phyloP scores from a whole-genome alignment of 2,329 filamentous ascomycete genomes.

The Neurospora sp. region DNA sequence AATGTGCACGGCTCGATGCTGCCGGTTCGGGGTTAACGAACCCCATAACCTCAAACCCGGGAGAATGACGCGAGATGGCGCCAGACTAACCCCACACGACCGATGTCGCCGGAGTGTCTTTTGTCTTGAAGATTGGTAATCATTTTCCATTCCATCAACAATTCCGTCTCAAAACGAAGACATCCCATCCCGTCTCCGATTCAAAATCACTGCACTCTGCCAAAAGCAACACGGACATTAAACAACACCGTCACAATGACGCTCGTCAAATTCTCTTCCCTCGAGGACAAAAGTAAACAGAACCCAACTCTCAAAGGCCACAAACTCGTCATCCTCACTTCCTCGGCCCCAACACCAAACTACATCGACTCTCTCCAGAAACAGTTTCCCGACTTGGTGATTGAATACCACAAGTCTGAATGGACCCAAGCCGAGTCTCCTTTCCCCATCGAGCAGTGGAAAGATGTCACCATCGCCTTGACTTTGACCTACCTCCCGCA shows the following conservation, averaged over 20 bases:
- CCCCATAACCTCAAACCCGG: not conserved
- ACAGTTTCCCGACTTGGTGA: constrained; percentile 34
- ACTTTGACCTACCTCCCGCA: constrained; percentile 34
- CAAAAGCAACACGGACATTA: not conserved
- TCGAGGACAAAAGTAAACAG: constrained; percentile 3
- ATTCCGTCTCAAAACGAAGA: not conserved
- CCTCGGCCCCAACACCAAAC: constrained; percentile 21
- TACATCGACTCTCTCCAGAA: constrained; percentile 28
- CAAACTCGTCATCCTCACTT: constrained; percentile 34
- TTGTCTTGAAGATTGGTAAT: not conserved
- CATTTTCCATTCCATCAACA: not conserved
- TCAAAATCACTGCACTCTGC: not conserved
- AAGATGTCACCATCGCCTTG: constrained; percentile 38
- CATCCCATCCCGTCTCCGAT: not conserved
- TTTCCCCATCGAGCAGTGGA: constrained; percentile 31
- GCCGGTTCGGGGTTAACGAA: not conserved
- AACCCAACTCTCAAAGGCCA: constrained; percentile 36
- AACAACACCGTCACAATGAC: not conserved
- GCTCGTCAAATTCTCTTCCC: not conserved
- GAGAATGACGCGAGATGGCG: not conserved
- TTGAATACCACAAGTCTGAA: constrained; percentile 23
- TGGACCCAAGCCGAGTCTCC: constrained; percentile 21
- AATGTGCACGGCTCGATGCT: not conserved
- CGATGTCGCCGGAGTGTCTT: not conserved
- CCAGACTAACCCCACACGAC: constrained; percentile 1